Percentiles rank a stretch among this genome's conserved stretches.
These are phyloP conservation scores for Clonostachys solani DNA, from an alignment of 2,329 filamentous ascomycete genomes.

Conservation along the genomic window DNA sequence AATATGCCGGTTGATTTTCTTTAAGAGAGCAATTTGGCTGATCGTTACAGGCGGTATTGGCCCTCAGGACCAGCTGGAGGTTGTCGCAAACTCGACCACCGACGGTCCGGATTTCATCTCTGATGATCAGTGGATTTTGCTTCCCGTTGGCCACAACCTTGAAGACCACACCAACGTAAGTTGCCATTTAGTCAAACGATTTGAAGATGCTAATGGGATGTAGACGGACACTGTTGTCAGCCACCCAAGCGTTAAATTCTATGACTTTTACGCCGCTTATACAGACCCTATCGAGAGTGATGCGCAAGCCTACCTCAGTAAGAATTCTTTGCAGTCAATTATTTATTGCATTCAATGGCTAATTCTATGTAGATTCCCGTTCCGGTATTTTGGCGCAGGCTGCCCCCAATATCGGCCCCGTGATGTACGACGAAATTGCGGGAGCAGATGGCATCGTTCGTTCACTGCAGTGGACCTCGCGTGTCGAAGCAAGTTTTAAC, in stretches of 20 bases:
- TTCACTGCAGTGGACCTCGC: conserved; percentile 62
- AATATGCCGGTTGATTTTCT: too few species aligned
- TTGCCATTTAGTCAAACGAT: neutral
- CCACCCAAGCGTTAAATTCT: conserved; percentile 45
- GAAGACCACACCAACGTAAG: conserved; percentile 48
- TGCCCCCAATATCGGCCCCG: conserved; percentile 61
- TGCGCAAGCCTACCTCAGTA: conserved; percentile 35
- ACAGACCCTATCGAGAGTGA: conserved; percentile 39
- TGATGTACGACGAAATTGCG: conserved; percentile 48
- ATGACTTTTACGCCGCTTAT: conserved; percentile 63
- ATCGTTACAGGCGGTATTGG: conserved; percentile 46
- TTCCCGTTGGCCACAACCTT: conserved; percentile 56
- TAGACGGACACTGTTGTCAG: conserved; percentile 41
- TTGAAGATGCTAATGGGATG: neutral
- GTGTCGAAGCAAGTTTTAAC: conserved; percentile 54
- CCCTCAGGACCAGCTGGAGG: conserved; percentile 51
- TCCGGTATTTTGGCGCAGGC: conserved; percentile 60
- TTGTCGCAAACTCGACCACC: conserved; percentile 39
- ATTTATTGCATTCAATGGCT: too few species aligned
- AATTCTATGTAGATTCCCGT: conserved; percentile 27
- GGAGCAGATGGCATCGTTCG: conserved; percentile 55
- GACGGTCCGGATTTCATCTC: conserved; percentile 49
- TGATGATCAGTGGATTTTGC: conserved; percentile 47
- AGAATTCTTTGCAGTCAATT: conserved; percentile 5
- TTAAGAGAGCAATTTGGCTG: too few species aligned